These are phyloP conservation scores for Echinosophora koreensis DNA, from an alignment of 306 rosid genomes.

Conservation along the genomic window DNA sequence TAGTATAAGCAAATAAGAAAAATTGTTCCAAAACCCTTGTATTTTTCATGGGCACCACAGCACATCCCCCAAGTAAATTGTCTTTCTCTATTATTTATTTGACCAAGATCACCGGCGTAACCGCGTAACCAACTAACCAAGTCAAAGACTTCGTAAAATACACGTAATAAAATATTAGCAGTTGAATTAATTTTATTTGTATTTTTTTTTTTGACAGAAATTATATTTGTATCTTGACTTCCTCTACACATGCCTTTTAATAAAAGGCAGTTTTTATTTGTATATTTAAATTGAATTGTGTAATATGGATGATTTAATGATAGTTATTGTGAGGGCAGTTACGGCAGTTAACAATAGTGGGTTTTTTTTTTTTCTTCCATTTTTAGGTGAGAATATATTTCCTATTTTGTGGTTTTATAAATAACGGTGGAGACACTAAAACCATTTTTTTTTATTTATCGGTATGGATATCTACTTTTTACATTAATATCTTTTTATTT, in stretches of 20 bases:
- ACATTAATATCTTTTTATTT: not conserved
- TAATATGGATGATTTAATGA: not conserved
- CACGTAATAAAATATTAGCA: not conserved
- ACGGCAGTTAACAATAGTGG: not conserved
- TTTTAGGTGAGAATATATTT: not conserved
- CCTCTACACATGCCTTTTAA: too few species aligned
- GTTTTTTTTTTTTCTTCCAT: not conserved
- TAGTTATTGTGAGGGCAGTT: not conserved
- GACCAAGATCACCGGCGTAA: not conserved
- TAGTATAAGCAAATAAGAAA: too few species aligned
- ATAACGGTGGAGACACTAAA: not conserved
- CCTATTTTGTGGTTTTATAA: not conserved
- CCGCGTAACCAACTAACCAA: too few species aligned
- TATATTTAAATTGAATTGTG: constrained; percentile 5
- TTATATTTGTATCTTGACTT: too few species aligned
- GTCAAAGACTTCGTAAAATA: not conserved
- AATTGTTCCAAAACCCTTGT: too few species aligned
- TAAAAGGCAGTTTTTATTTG: not conserved
- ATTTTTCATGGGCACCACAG: too few species aligned
- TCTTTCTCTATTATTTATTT: not conserved
- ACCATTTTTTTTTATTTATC: not conserved
- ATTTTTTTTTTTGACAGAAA: too few species aligned
- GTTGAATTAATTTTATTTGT: not conserved
- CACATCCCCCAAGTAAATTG: too few species aligned
- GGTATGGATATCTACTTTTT: not conserved